phyloP scores from a whole-genome alignment of 805 yeast genomes.

The Candida sonorensis region DNA sequence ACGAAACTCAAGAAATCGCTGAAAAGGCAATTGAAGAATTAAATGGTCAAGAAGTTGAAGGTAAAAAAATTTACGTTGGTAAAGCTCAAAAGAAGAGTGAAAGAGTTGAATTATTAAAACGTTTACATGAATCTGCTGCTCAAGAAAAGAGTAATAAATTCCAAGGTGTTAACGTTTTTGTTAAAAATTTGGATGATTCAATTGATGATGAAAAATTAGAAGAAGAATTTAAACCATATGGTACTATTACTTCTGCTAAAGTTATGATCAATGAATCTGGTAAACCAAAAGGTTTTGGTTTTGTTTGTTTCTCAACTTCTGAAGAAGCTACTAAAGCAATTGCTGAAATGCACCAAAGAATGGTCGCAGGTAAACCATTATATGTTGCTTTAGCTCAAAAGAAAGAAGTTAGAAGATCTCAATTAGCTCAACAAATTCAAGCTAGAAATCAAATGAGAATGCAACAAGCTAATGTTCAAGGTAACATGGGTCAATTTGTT shows the following conservation, averaged over 20 bases:
- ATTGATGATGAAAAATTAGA: conserved; percentile 86
- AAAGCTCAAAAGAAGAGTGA: conserved; percentile 99
- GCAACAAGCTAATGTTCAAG: conserved; percentile 92
- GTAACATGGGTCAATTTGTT: conserved; percentile 81
- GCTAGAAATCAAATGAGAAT: conserved; percentile 98
- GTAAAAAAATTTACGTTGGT: conserved; percentile 87
- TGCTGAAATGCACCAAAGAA: conserved; percentile 96
- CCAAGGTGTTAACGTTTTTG: conserved; percentile 96
- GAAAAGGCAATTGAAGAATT: conserved; percentile 85
- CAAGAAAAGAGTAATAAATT: conserved; percentile 87
- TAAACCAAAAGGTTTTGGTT: conserved; percentile 97
- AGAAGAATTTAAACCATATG: conserved; percentile 90
- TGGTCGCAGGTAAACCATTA: conserved; percentile 91
- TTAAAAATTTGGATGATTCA: conserved; percentile 92
- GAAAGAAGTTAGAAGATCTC: conserved; percentile 95
- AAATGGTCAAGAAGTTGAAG: conserved; percentile 79
- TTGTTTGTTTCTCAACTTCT: conserved; percentile 94
- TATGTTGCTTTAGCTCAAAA: conserved; percentile 99
- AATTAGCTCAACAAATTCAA: conserved; percentile 94
- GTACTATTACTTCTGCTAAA: conserved; percentile 91
- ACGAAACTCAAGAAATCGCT: conserved; percentile 80
- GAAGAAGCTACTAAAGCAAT: conserved; percentile 99
- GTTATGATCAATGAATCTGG: conserved; percentile 94
- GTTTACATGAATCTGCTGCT: conserved; percentile 87
- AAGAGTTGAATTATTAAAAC: conserved; percentile 92